Percentiles rank a stretch among this genome's conserved stretches.
Evolutionary conservation across 495 filamentous ascomycete genomes (phyloP).

Genomic region (Lasiosphaeria hispida): DNA sequence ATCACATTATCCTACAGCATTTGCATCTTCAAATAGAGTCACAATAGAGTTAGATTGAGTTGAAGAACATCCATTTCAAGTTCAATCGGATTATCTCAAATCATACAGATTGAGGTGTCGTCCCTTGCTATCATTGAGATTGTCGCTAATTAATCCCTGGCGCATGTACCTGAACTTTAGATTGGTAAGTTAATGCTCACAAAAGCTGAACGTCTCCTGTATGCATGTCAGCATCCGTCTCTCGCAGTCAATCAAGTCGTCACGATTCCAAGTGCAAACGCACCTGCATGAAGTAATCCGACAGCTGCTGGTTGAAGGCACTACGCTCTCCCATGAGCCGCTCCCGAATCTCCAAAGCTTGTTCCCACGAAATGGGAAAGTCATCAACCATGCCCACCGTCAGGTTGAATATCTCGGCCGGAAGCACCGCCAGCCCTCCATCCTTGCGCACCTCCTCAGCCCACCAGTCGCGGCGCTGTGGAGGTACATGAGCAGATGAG

Average conservation of each 20-base stretch:
- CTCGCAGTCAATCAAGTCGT: too few species aligned
- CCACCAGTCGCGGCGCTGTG: slow-evolving; percentile 50
- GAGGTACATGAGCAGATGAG: slow-evolving; percentile 54
- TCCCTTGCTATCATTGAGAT: too few species aligned
- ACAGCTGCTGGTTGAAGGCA: not conserved
- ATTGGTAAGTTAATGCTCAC: slow-evolving; percentile 13
- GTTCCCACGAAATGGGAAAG: slow-evolving; percentile 25
- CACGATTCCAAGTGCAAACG: not conserved
- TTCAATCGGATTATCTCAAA: too few species aligned
- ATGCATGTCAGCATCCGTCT: not conserved
- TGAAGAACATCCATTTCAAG: too few species aligned
- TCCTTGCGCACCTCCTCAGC: slow-evolving; percentile 22
- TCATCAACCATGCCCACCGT: slow-evolving; percentile 21
- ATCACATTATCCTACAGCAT: too few species aligned
- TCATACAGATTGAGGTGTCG: too few species aligned
- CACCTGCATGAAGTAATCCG: not conserved
- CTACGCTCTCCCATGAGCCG: slow-evolving; percentile 24
- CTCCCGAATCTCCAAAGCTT: slow-evolving; percentile 16
- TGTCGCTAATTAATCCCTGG: too few species aligned
- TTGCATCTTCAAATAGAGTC: too few species aligned
- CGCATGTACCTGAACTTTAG: too few species aligned
- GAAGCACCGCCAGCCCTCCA: slow-evolving; percentile 14
- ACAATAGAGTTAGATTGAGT: too few species aligned
- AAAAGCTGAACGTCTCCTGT: slow-evolving; percentile 8
- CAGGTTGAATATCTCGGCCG: slow-evolving; percentile 26